Percentiles rank a stretch among this genome's conserved stretches.
Evolutionary conservation across 768 basidiomycete genomes (phyloP).

Genomic region (Terana coerulea): DNA sequence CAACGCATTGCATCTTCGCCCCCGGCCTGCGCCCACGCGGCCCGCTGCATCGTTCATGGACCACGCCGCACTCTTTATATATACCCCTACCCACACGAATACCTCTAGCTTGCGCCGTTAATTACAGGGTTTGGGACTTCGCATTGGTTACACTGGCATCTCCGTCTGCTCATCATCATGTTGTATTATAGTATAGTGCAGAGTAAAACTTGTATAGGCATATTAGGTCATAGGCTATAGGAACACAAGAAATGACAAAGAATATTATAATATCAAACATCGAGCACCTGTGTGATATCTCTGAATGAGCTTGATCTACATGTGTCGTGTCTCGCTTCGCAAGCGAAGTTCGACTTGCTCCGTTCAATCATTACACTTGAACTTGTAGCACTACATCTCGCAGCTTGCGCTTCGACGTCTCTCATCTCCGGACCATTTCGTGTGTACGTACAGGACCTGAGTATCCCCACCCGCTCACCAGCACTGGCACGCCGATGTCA

Average conservation of each 20-base stretch:
- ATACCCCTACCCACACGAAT: constrained; percentile 5
- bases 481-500: no score
- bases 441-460: no score
- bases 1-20: background rate
- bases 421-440: no score
- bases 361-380: no score
- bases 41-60: background rate
- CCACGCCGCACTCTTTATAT: background rate
- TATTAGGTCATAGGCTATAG: background rate
- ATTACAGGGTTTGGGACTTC: constrained; percentile 3
- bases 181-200: constrained; percentile 6
- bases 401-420: no score
- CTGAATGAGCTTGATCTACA: no score
- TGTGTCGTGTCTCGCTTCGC: no score
- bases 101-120: background rate
- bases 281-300: no score
- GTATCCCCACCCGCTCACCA: no score
- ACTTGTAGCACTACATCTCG: no score
- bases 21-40: background rate
- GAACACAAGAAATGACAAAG: background rate
- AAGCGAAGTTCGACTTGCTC: no score
- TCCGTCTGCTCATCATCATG: background rate
- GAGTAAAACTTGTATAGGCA: constrained; percentile 9
- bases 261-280: constrained; percentile 1
- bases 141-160: background rate